phyloP scores from a whole-genome alignment of 2,329 filamentous ascomycete genomes.

The Geosmithia morbida region DNA sequence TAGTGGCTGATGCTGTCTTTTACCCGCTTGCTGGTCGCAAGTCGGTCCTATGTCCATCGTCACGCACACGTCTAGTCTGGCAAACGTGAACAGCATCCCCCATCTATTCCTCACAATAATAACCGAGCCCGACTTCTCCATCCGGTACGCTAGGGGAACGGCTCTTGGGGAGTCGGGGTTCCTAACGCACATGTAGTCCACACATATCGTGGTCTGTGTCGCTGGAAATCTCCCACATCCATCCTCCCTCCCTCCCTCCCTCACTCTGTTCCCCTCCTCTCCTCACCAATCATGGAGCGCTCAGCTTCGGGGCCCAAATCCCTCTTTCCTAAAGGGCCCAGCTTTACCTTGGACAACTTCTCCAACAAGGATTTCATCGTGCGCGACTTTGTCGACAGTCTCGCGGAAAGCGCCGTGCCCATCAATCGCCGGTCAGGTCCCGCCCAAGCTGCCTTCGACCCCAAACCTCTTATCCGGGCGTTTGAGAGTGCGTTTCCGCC shows the following conservation, averaged over 20 bases:
- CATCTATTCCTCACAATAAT: not conserved
- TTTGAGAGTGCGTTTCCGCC: constrained; percentile 54
- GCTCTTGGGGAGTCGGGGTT: not conserved
- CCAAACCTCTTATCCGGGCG: constrained; percentile 88
- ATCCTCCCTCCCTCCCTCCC: no score
- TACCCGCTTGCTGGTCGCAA: not conserved
- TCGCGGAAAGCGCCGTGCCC: constrained; percentile 76
- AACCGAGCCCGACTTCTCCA: not conserved
- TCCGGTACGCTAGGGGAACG: not conserved
- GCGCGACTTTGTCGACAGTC: constrained; percentile 84
- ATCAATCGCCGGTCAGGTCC: constrained; percentile 61
- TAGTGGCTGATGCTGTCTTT: not conserved
- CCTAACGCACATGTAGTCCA: constrained; percentile 12
- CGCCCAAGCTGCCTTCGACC: constrained; percentile 60
- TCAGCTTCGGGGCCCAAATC: constrained; percentile 39
- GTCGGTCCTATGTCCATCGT: not conserved
- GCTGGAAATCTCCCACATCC: not conserved
- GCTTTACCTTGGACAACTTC: constrained; percentile 79
- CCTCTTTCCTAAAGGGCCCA: constrained; percentile 64
- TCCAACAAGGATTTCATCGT: constrained; percentile 91
- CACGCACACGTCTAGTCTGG: not conserved
- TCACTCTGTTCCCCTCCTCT: not conserved
- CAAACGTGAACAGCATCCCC: not conserved
- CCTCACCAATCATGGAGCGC: constrained; percentile 22
- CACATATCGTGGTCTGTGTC: constrained; percentile 6